Percentiles rank a stretch among this genome's conserved stretches.
phyloP scores from a whole-genome alignment of 2,329 filamentous ascomycete genomes.

The Aspergillus thermomutatus region DNA sequence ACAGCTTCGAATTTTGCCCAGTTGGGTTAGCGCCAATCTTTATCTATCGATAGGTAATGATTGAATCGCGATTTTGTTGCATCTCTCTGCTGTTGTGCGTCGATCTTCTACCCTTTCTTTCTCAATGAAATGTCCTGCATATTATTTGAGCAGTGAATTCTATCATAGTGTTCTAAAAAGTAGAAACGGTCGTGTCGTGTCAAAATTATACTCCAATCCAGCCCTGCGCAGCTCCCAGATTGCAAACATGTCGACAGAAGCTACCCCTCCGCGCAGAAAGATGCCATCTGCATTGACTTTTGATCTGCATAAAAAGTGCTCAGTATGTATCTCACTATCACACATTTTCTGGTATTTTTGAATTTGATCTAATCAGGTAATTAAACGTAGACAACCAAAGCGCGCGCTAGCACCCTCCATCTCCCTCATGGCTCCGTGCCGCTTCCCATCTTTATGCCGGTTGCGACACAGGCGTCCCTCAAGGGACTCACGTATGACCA shows the following conservation, averaged over 20 bases:
- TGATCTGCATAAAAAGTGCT: constrained; percentile 73
- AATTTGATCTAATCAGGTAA: constrained; percentile 5
- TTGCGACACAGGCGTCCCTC: constrained; percentile 91
- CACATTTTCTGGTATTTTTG: neutral
- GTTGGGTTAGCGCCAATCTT: constrained; percentile 1
- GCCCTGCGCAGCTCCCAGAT: constrained; percentile 12
- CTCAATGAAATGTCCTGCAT: neutral
- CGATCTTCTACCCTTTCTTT: neutral
- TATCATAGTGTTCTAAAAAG: neutral
- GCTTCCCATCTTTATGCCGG: constrained; percentile 96
- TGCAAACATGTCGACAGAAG: constrained; percentile 28
- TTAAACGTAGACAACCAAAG: constrained; percentile 74
- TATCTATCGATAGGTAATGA: neutral
- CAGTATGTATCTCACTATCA: constrained; percentile 52
- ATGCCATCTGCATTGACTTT: constrained; percentile 68
- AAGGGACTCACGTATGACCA: constrained; percentile 94
- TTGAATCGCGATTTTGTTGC: neutral
- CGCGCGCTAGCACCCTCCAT: constrained; percentile 79
- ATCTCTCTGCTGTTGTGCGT: neutral
- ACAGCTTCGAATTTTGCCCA: neutral
- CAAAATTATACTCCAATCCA: neutral
- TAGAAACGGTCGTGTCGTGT: neutral
- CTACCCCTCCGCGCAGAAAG: constrained; percentile 21
- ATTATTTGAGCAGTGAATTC: neutral
- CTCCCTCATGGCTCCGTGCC: constrained; percentile 89